phyloP scores from a whole-genome alignment of 1,284 basidiomycete species.

The Ceratobasidium sp. region DNA sequence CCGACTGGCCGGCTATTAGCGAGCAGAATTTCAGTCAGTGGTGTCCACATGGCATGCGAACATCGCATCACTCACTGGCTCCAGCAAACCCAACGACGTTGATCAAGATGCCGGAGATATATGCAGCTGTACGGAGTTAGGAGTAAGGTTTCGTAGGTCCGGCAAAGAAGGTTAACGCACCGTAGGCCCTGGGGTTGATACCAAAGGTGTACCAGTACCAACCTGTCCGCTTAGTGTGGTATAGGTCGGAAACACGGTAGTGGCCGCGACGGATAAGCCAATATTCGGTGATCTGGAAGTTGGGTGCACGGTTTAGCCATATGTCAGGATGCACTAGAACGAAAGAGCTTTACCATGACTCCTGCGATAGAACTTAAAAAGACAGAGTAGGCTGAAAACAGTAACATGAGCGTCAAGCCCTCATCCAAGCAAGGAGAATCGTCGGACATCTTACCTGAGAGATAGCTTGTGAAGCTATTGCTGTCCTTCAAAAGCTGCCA shows the following conservation, averaged over 20 bases:
- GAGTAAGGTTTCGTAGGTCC: neutral
- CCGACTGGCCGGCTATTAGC: slow-evolving; percentile 65
- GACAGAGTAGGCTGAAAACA: slow-evolving; percentile 75
- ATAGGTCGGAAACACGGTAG: slow-evolving; percentile 80
- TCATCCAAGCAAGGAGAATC: neutral
- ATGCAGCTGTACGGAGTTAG: slow-evolving; percentile 60
- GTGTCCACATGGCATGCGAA: too few species aligned
- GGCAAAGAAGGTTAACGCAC: slow-evolving; percentile 53
- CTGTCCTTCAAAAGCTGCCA: slow-evolving; percentile 68
- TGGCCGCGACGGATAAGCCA: slow-evolving; percentile 82
- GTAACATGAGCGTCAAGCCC: slow-evolving; percentile 17
- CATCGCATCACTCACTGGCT: slow-evolving; percentile 55
- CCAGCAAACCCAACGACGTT: slow-evolving; percentile 83
- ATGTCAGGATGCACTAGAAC: too few species aligned
- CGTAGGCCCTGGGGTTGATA: slow-evolving; percentile 73
- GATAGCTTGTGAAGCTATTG: slow-evolving; percentile 85
- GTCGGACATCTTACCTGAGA: slow-evolving; percentile 61
- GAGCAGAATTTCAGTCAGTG: slow-evolving; percentile 40
- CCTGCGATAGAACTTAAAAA: slow-evolving; percentile 86
- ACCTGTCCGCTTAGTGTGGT: slow-evolving; percentile 67
- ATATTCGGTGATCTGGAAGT: slow-evolving; percentile 77
- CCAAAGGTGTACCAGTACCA: slow-evolving; percentile 86
- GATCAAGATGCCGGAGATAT: slow-evolving; percentile 82
- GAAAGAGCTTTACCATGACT: slow-evolving; percentile 72
- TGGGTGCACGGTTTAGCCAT: slow-evolving; percentile 2